These are phyloP conservation scores for Xylona heveae DNA, from an alignment of 495 filamentous ascomycete genomes.

Conservation along the genomic window DNA sequence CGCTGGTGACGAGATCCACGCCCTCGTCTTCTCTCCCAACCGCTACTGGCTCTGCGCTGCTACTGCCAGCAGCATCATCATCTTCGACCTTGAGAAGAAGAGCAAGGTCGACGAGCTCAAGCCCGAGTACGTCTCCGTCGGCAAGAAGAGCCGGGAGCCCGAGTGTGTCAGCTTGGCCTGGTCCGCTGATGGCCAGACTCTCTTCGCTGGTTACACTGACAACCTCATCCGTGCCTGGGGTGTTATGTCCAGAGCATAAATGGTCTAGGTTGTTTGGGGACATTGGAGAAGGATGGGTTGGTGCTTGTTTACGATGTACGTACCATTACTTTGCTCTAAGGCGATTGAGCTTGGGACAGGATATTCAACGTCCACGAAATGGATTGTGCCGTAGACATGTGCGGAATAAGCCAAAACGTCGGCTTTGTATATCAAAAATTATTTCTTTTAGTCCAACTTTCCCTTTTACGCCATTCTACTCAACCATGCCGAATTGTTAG, in stretches of 20 bases:
- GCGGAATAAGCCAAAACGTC: too few species aligned
- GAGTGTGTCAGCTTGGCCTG: conserved; percentile 96
- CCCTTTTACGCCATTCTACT: too few species aligned
- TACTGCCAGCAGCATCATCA: conserved; percentile 92
- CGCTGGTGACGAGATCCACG: conserved; percentile 99
- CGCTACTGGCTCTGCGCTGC: conserved; percentile 99
- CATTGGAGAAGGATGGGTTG: neutral
- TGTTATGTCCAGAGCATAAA: conserved; percentile 49
- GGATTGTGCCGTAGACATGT: too few species aligned
- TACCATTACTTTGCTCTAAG: neutral
- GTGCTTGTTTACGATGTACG: neutral
- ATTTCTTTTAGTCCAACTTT: too few species aligned
- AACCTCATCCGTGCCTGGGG: conserved; percentile 99
- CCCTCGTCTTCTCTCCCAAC: conserved; percentile 99
- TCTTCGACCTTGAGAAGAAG: conserved; percentile 99
- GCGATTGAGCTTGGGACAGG: too few species aligned
- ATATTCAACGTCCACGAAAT: too few species aligned
- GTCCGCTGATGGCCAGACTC: conserved; percentile 93
- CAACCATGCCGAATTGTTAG: too few species aligned
- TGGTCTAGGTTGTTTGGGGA: neutral
- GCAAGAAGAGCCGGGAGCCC: conserved; percentile 97
- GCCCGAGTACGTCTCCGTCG: conserved; percentile 88
- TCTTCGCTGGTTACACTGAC: conserved; percentile 99
- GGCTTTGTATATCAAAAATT: too few species aligned
- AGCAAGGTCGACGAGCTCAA: conserved; percentile 99